These are phyloP conservation scores for Blastocystis sp. DNA, from an alignment of 352 stramenopile genomes.

Conservation along the genomic window DNA sequence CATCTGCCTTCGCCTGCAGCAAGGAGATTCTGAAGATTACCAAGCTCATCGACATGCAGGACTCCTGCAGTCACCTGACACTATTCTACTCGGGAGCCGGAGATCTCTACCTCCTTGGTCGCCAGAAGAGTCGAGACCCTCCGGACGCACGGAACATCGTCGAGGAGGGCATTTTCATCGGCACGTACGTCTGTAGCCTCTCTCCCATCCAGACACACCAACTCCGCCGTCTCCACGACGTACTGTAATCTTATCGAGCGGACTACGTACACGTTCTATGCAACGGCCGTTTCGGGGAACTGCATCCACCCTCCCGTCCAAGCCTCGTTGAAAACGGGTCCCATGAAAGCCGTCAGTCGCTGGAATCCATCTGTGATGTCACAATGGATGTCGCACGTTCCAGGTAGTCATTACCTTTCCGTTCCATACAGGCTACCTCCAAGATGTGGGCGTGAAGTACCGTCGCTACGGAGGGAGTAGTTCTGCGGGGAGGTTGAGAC, in stretches of 20 bases:
- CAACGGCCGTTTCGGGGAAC: not conserved
- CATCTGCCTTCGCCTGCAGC: not conserved
- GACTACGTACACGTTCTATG: not conserved
- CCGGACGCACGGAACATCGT: not conserved
- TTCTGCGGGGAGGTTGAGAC: not conserved
- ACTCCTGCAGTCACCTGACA: not conserved
- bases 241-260: not conserved
- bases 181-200: not conserved
- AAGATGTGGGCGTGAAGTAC: constrained; percentile 1
- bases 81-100: not conserved
- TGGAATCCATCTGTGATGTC: too few species aligned
- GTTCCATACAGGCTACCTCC: too few species aligned
- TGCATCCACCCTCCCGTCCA: not conserved
- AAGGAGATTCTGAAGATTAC: not conserved
- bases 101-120: not conserved
- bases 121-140: not conserved
- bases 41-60: not conserved
- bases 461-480: not conserved
- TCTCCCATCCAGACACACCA: not conserved
- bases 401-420: not conserved
- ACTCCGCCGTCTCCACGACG: not conserved
- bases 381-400: too few species aligned
- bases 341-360: too few species aligned
- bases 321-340: not conserved
- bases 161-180: constrained; percentile 1